These are phyloP conservation scores for Apocynum venetum DNA, from an alignment of 257 asterid species.

Conservation along the genomic window DNA sequence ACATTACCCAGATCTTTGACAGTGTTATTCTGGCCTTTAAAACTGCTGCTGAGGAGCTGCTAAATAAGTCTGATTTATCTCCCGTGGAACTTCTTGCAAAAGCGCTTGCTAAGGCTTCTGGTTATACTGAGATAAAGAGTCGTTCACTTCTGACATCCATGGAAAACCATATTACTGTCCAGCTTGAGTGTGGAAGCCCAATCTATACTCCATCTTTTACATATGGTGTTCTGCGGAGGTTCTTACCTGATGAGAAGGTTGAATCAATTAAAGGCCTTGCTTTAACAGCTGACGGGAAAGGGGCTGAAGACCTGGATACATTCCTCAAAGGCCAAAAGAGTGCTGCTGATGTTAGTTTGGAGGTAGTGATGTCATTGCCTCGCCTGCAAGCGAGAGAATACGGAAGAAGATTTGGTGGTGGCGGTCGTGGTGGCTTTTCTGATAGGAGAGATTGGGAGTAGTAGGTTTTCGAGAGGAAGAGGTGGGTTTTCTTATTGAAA, in stretches of 20 bases:
- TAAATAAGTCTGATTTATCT: slow-evolving; percentile 54
- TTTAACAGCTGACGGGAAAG: slow-evolving; percentile 85
- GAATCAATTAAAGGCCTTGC: slow-evolving; percentile 86
- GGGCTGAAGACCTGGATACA: slow-evolving; percentile 66
- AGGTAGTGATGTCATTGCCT: slow-evolving; percentile 61
- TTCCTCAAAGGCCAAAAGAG: slow-evolving; percentile 60
- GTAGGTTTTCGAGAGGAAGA: no score
- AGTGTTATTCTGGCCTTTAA: slow-evolving; percentile 87
- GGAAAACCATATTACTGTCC: slow-evolving; percentile 80
- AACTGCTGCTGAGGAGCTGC: slow-evolving; percentile 85
- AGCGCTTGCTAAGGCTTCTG: slow-evolving; percentile 96
- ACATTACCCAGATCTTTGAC: slow-evolving; percentile 63
- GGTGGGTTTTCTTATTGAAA: slow-evolving; percentile 33
- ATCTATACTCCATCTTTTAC: slow-evolving; percentile 67
- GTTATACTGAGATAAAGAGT: slow-evolving; percentile 80
- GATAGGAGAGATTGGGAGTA: slow-evolving; percentile 34
- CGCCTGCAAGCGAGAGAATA: slow-evolving; percentile 65
- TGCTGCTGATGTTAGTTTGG: slow-evolving; percentile 60
- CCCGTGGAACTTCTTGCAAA: slow-evolving; percentile 85
- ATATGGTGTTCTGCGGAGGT: slow-evolving; percentile 63
- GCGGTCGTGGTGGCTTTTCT: slow-evolving; percentile 49
- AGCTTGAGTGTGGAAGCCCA: slow-evolving; percentile 74
- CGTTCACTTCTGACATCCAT: slow-evolving; percentile 83
- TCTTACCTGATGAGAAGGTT: slow-evolving; percentile 83
- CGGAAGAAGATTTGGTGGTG: slow-evolving; percentile 46